Evolutionary conservation across 83 land plant species (phyloP).

Genomic region (Picea abies): DNA sequence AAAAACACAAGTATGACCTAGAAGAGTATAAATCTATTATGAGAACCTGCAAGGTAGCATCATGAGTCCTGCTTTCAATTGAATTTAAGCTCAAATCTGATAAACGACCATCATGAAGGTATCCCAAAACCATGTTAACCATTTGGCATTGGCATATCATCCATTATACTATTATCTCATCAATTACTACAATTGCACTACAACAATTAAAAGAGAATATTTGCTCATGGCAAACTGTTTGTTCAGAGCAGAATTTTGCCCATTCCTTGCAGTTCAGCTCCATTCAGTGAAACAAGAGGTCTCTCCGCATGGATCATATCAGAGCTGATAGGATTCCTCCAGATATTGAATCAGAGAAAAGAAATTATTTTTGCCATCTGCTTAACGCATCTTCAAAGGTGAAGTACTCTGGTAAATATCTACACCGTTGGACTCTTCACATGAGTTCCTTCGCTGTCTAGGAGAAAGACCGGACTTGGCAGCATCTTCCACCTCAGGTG

Average conservation of each 20-base stretch:
- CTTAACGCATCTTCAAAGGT: constrained; percentile 9
- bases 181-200: neutral
- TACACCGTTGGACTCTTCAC: neutral
- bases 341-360: neutral
- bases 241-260: neutral
- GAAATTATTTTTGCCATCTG: neutral
- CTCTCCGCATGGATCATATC: constrained; percentile 7
- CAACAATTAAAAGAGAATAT: neutral
- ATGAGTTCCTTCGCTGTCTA: constrained; percentile 2
- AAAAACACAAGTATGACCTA: neutral
- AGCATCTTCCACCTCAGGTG: constrained; percentile 6
- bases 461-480: constrained; percentile 11
- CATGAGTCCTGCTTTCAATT: neutral
- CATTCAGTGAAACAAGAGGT: constrained; percentile 18
- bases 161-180: neutral
- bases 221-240: neutral
- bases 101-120: neutral
- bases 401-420: constrained; percentile 8
- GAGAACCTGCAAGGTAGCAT: neutral
- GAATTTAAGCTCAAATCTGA: neutral
- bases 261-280: constrained; percentile 6
- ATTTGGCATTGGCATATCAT: neutral
- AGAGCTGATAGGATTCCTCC: constrained; percentile 1
- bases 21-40: neutral
- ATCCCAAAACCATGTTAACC: constrained; percentile 1